phyloP scores from a whole-genome alignment of 495 filamentous ascomycete genomes.

The Bathelium albidoporum region DNA sequence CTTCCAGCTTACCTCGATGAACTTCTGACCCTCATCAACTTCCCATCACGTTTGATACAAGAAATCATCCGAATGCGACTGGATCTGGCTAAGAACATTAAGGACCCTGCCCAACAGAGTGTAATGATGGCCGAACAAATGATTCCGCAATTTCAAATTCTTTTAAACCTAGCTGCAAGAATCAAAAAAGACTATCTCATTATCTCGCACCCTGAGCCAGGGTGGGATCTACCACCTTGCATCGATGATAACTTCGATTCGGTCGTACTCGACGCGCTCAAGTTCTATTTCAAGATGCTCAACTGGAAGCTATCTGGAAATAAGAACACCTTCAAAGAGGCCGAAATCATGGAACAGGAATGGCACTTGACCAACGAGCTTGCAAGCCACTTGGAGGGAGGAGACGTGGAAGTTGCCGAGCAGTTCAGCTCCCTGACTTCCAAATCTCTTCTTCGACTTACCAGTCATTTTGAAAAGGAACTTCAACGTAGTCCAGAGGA shows the following conservation, averaged over 20 bases:
- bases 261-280: slow-evolving; percentile 90
- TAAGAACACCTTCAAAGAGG: slow-evolving; percentile 98
- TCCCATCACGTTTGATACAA: slow-evolving; percentile 88
- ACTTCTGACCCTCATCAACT: slow-evolving; percentile 88
- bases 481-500: slow-evolving; percentile 73
- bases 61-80: slow-evolving; percentile 91
- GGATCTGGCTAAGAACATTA: slow-evolving; percentile 89
- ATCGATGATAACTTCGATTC: slow-evolving; percentile 94
- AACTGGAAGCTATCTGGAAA: slow-evolving; percentile 96
- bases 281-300: slow-evolving; percentile 94
- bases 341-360: slow-evolving; percentile 92
- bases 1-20: slow-evolving; percentile 96
- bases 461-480: slow-evolving; percentile 83
- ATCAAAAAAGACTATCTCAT: slow-evolving; percentile 83
- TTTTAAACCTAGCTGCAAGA: slow-evolving; percentile 78
- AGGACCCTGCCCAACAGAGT: slow-evolving; percentile 75
- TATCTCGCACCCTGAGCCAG: slow-evolving; percentile 75
- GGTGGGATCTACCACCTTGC: slow-evolving; percentile 91
- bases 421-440: slow-evolving; percentile 90
- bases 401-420: slow-evolving; percentile 96
- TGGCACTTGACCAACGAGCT: slow-evolving; percentile 94
- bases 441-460: slow-evolving; percentile 79
- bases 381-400: slow-evolving; percentile 74
- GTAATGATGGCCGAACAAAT: slow-evolving; percentile 90
- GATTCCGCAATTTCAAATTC: slow-evolving; percentile 89